Percentiles rank a stretch among this genome's conserved stretches.
These are phyloP conservation scores for Striga asiatica DNA, from an alignment of 257 asterid genomes.

Conservation along the genomic window DNA sequence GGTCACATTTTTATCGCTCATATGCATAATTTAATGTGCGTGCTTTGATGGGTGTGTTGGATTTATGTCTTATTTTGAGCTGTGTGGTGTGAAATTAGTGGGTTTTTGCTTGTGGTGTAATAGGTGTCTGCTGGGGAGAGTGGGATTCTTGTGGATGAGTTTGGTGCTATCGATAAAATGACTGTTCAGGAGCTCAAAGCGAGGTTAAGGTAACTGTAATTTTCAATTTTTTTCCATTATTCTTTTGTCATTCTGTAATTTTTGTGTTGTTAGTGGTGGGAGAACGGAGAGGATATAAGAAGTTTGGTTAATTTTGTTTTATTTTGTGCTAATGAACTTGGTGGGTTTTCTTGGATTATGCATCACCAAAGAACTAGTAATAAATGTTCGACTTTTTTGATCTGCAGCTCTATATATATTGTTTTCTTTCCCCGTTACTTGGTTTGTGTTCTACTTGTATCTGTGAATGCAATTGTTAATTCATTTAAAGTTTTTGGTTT, in stretches of 20 bases:
- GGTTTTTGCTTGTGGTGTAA: constrained; percentile 15
- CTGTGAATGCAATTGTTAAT: neutral
- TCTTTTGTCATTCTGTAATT: neutral
- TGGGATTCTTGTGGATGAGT: constrained; percentile 33
- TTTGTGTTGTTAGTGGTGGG: neutral
- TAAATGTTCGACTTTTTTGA: too few relatives aligned
- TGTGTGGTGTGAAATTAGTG: neutral
- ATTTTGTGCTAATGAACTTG: too few relatives aligned
- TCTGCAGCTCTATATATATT: too few relatives aligned
- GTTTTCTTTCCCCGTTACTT: neutral
- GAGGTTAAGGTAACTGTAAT: constrained; percentile 39
- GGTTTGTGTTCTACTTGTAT: neutral
- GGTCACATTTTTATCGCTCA: constrained; percentile 4
- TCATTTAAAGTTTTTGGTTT: neutral
- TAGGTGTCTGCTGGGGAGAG: constrained; percentile 25
- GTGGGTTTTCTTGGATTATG: too few relatives aligned
- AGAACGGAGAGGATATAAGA: neutral
- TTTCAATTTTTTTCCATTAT: neutral
- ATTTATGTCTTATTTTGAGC: neutral
- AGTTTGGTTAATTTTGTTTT: neutral
- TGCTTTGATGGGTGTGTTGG: neutral
- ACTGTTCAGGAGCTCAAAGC: constrained; percentile 57
- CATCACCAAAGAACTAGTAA: too few relatives aligned
- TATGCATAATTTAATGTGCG: neutral
- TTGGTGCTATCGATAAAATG: constrained; percentile 38